Evolutionary conservation across 371 early-diverging fungal genomes (phyloP), one percentile per base, ranked within the genome.

Genomic region (Syncephalis plumigaleata): DNA sequence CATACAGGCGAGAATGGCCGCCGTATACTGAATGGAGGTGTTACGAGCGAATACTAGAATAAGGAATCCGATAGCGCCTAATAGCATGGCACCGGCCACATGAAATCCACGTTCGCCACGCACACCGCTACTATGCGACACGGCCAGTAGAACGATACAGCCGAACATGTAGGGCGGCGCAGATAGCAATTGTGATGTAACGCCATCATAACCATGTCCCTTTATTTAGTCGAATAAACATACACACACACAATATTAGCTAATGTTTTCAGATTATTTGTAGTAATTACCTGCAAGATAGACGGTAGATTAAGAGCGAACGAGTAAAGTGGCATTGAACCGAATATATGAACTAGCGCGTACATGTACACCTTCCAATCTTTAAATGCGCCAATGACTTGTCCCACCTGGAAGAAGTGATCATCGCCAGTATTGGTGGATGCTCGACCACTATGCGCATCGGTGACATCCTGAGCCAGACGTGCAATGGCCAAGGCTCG

Each of bases 241-340:
- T n/a, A n/a, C n/a, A n/a, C n/a, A n/a, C n/a, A n/a, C n/a, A n/a
- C n/a, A n/a, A n/a, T n/a, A n/a, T n/a, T n/a, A n/a, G n/a, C n/a
- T n/a, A n/a, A n/a, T n/a, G n/a, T n/a, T n/a, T 31, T 7, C 31
- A 31, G 4, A 11, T 31, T 4, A 31, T 31, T 59, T 59, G 53
- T 80, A 71, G 46, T n/a, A 31, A 4, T 31, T 31, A 31, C 31
- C 31, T 31, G 31, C 11, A 31, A 31, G 11, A 83, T 76, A 45
- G 77, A 73, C 0, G 84, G 77, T 45, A 80, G 49, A 46, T 77
- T 80, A 17, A 75, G 60, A 49, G 64, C 60, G 36, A 77, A 53
- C 39, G 75, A 68, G 53, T 73, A 69, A n/a, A 77, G 60, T 1
- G 79, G 76, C 22, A 65, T 71, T 20, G 71, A 54, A 13, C 67